Conservation (phyloP, 2,329 filamentous ascomycete genomes). For the Venturiaceae sp. region DNA sequence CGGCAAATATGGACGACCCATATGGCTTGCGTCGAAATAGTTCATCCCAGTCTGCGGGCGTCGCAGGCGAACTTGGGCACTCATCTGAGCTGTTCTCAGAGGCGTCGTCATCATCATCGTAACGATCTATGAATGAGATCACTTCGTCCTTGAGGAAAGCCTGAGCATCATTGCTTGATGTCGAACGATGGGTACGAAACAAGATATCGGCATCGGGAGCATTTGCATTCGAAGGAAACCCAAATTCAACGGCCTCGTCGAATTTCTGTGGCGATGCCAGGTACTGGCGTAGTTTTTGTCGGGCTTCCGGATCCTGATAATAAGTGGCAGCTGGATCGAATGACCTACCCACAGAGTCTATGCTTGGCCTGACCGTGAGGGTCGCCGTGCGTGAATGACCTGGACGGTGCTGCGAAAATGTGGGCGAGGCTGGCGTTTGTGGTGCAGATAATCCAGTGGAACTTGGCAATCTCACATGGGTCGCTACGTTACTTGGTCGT, state of each 20-base stretch:
- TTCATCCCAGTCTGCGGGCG: constrained; percentile 21
- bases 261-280: constrained; percentile 89
- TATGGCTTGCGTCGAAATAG: not conserved
- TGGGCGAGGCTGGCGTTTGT: not conserved
- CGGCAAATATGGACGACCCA: constrained; percentile 4
- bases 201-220: constrained; percentile 14
- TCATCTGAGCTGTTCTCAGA: constrained; percentile 14
- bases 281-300: constrained; percentile 76
- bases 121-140: constrained; percentile 28
- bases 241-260: constrained; percentile 89
- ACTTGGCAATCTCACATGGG: not conserved
- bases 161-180: constrained; percentile 41
- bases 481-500: not conserved
- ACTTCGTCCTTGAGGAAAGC: constrained; percentile 51
- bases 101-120: constrained; percentile 21
- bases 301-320: constrained; percentile 83
- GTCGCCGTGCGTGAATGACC: not conserved
- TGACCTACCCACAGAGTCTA: constrained; percentile 1
- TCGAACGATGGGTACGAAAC: constrained; percentile 16
- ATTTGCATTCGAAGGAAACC: constrained; percentile 56
- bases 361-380: constrained; percentile 5
- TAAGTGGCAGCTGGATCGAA: constrained; percentile 38
- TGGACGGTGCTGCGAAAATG: constrained; percentile 7
- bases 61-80: constrained; percentile 22
- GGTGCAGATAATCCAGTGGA: constrained; percentile 1